phyloP scores from a whole-genome alignment of 2,329 filamentous ascomycete species.

The Chaetomium strumarium region DNA sequence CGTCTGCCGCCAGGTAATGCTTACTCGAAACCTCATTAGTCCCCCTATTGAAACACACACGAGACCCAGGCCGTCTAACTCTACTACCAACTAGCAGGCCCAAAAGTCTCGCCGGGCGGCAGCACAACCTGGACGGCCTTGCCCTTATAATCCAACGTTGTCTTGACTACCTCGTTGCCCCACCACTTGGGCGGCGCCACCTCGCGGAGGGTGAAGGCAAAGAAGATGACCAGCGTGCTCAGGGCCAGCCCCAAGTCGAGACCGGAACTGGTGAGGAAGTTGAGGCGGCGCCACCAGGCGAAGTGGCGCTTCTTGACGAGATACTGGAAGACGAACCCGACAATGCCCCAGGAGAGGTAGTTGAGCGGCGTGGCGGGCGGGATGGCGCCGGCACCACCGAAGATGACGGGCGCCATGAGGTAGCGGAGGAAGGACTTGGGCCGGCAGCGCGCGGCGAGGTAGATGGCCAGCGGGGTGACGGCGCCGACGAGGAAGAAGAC shows the following conservation, averaged over 20 bases:
- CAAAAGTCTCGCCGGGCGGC: constrained; percentile 52
- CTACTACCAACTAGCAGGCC: constrained; percentile 44
- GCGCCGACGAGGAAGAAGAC: constrained; percentile 55
- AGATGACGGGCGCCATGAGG: constrained; percentile 58
- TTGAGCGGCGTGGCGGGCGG: constrained; percentile 66
- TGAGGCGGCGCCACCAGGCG: constrained; percentile 68
- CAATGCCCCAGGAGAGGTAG: constrained; percentile 67
- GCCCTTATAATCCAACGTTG: constrained; percentile 57
- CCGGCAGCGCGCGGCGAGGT: constrained; percentile 43
- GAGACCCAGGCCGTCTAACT: too few species aligned
- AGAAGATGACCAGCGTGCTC: constrained; percentile 63
- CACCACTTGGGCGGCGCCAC: constrained; percentile 62
- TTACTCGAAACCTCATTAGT: too few species aligned
- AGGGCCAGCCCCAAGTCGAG: constrained; percentile 64
- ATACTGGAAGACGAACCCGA: constrained; percentile 66
- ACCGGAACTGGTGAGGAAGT: constrained; percentile 65
- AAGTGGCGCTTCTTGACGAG: constrained; percentile 57
- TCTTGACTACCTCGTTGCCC: constrained; percentile 54
- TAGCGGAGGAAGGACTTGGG: constrained; percentile 46
- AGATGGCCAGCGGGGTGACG: constrained; percentile 46
- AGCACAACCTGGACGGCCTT: constrained; percentile 53
- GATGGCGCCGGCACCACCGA: constrained; percentile 53
- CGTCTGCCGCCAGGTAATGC: too few species aligned
- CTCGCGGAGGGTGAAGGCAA: constrained; percentile 59
- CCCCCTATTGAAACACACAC: too few species aligned